These are phyloP conservation scores for Thelonectria rubi DNA, from an alignment of 2,329 filamentous ascomycete genomes.

Conservation along the genomic window DNA sequence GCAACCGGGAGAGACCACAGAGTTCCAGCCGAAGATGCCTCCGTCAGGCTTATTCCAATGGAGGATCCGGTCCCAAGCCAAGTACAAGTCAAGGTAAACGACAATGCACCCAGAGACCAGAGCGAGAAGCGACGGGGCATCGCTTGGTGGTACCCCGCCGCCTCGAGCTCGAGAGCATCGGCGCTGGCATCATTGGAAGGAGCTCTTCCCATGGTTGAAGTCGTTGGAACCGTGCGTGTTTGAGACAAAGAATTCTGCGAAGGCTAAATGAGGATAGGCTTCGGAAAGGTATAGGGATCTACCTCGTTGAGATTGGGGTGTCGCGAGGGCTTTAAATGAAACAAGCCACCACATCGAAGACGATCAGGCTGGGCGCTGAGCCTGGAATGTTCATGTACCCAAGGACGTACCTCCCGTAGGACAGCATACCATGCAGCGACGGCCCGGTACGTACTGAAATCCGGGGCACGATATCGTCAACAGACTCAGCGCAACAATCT, in stretches of 20 bases:
- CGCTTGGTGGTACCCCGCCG: slow-evolving; percentile 42
- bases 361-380: background rate
- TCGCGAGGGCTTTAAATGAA: background rate
- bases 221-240: background rate
- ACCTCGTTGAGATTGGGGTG: background rate
- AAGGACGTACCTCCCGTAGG: background rate
- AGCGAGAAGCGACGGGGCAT: slow-evolving; percentile 46
- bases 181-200: slow-evolving; percentile 1
- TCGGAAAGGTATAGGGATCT: background rate
- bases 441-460: too few relatives aligned
- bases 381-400: background rate
- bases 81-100: slow-evolving; percentile 45
- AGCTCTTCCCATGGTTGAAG: slow-evolving; percentile 6
- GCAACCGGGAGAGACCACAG: slow-evolving; percentile 42
- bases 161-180: slow-evolving; percentile 45
- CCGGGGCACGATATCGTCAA: background rate
- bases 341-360: background rate
- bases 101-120: slow-evolving; percentile 40
- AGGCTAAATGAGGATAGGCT: background rate
- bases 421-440: background rate
- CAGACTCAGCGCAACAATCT: background rate
- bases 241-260: background rate
- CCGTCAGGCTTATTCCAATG: slow-evolving; percentile 41
- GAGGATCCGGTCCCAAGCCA: slow-evolving; percentile 45
- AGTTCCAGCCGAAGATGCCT: slow-evolving; percentile 39